Percentiles rank a stretch among this genome's conserved stretches.
These are phyloP conservation scores for Thelephora ganbajun DNA, from an alignment of 768 basidiomycete genomes.

Conservation along the genomic window DNA sequence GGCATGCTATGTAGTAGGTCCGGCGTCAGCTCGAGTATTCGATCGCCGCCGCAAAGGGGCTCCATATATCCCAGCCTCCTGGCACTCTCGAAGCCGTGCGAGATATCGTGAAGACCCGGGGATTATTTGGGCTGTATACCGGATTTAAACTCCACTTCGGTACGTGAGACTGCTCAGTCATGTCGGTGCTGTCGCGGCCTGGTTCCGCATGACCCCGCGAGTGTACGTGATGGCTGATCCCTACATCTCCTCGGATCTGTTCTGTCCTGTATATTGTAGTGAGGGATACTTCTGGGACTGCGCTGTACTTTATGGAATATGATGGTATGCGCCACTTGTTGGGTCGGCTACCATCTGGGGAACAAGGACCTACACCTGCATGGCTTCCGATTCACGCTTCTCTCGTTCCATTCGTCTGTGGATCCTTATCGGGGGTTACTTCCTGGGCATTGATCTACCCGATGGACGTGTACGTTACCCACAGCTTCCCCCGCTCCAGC, in stretches of 20 bases:
- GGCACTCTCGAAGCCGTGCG: slow-evolving; percentile 65
- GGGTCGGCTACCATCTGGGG: slow-evolving; percentile 62
- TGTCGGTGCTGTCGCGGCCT: neutral
- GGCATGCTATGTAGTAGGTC: slow-evolving; percentile 34
- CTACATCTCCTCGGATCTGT: neutral
- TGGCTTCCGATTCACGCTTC: slow-evolving; percentile 77
- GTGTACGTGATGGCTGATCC: too few relatives aligned
- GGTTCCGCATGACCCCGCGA: too few relatives aligned
- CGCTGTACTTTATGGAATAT: slow-evolving; percentile 88
- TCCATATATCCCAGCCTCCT: slow-evolving; percentile 61
- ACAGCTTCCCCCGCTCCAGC: neutral
- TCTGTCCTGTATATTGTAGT: slow-evolving; percentile 27
- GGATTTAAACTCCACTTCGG: slow-evolving; percentile 82
- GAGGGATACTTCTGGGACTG: slow-evolving; percentile 81
- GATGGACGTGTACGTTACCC: slow-evolving; percentile 63
- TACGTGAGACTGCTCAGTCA: slow-evolving; percentile 20
- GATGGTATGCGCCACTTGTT: slow-evolving; percentile 82
- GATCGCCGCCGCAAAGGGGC: slow-evolving; percentile 71
- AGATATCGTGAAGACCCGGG: slow-evolving; percentile 57
- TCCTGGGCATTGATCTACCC: slow-evolving; percentile 64
- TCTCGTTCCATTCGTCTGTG: slow-evolving; percentile 82
- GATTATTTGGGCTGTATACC: slow-evolving; percentile 58
- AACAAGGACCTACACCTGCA: slow-evolving; percentile 68
- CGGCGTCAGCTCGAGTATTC: slow-evolving; percentile 85
- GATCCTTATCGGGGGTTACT: slow-evolving; percentile 74